Percentiles rank a stretch among this genome's conserved stretches.
Conservation (phyloP, 176 grass and related monocot genomes). For the Secale cereale region DNA sequence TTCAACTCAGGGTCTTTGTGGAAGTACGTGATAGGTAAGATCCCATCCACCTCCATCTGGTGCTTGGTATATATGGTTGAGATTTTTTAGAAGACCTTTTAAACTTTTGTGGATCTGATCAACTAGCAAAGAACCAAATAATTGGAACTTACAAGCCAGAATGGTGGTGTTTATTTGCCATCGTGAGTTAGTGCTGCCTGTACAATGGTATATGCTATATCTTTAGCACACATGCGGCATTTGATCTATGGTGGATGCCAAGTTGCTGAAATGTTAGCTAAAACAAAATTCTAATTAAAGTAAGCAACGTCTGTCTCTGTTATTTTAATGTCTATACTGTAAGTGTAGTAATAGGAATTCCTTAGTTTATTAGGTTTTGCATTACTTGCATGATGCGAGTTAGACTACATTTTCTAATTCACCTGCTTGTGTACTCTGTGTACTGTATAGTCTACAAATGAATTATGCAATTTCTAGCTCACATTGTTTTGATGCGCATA, state of each 20-base stretch:
- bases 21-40: conserved; percentile 73
- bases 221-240: neutral
- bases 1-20: conserved; percentile 83
- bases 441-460: neutral
- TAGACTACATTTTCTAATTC: neutral
- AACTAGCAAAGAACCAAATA: neutral
- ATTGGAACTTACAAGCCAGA: neutral
- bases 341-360: neutral
- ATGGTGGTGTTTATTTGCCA: neutral
- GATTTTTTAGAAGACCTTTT: neutral
- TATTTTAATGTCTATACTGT: neutral
- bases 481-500: conserved; percentile 11
- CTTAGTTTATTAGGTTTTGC: neutral
- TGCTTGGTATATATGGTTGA: neutral
- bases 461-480: conserved; percentile 1
- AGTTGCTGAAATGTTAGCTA: neutral
- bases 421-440: neutral
- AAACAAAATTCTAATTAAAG: neutral
- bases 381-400: neutral
- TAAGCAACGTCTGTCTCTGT: neutral
- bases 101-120: neutral
- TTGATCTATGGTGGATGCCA: neutral
- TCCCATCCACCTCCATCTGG: neutral
- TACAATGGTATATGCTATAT: neutral
- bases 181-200: neutral